phyloP scores from a whole-genome alignment of 768 basidiomycete genomes.

The Termitomyces sp. region DNA sequence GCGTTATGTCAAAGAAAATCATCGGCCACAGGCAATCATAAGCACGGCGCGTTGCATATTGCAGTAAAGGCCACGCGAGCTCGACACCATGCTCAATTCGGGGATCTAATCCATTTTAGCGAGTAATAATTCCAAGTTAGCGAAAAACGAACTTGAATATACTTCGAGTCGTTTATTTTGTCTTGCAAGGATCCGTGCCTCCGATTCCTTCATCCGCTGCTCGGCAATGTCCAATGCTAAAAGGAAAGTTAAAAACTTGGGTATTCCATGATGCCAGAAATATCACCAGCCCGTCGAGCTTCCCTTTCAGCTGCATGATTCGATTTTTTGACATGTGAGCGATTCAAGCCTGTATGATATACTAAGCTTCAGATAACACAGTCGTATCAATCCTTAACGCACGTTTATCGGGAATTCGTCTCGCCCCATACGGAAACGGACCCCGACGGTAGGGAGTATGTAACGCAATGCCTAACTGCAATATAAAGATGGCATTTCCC shows the following conservation, averaged over 20 bases:
- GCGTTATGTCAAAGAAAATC: background rate
- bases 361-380: background rate
- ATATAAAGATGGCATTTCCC: background rate
- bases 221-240: background rate
- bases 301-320: background rate
- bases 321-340: background rate
- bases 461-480: background rate
- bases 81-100: background rate
- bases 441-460: background rate
- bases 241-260: background rate
- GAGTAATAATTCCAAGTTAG: background rate
- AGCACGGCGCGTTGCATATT: background rate
- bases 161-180: background rate
- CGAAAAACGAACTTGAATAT: background rate
- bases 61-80: background rate
- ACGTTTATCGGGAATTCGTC: background rate
- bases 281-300: background rate
- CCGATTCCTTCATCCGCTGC: background rate
- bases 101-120: background rate
- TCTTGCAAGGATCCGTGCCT: background rate
- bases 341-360: background rate
- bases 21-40: background rate
- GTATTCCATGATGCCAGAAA: background rate
- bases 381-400: background rate
- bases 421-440: background rate